Evolutionary conservation across 2,329 filamentous ascomycete genomes (phyloP), one percentile per base, ranked within the genome.

Genomic region (Bretziella fagacearum): DNA sequence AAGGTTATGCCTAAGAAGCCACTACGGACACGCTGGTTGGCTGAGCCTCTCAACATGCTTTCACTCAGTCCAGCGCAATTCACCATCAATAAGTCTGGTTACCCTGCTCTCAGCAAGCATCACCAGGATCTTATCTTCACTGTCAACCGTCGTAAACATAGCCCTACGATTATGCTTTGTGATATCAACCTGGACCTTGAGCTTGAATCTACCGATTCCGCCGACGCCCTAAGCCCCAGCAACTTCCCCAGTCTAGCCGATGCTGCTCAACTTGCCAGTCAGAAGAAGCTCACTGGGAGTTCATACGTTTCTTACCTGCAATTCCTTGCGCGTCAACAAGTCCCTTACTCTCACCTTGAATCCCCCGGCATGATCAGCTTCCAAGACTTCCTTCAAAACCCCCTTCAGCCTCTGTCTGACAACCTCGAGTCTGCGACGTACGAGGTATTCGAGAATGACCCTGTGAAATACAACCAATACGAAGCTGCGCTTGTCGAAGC

Each of bases 351-450:
- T 0, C 60, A 60, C 5, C 62, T 75, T 3, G 73, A 77, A 56
- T 65, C 65, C 13, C 60, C 63, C 2, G 70, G 68, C 1, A 58
- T 77, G 48, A 69, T 65, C 3, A 73, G 65, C 54, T 73, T 77
- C 74, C 93, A 98, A 57, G 91, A 98, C 61, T 98, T 91, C 70
- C 70, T 98, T 8, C 91, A 98, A 61, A 87, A 87, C 2, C 91
- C 91, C 2, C 68, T 98, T 33, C 93, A 98, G 60, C 91, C 91
- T 0, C 70, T 98, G 11, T 89, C 89, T 0, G 91, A 98, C 61
- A 98, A 98, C 55, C 71, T 98, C 11, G 93, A 98, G 60, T 94
- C 86, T 40, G 83, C 93, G 35, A 98, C 91, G 0, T 98, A 98
- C 61, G 91, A 98, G 59, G 89, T 96, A 2, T 98, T 98, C 57